Evolutionary conservation across 129 eudicot species (phyloP).

Genomic region (Mikania micrantha): DNA sequence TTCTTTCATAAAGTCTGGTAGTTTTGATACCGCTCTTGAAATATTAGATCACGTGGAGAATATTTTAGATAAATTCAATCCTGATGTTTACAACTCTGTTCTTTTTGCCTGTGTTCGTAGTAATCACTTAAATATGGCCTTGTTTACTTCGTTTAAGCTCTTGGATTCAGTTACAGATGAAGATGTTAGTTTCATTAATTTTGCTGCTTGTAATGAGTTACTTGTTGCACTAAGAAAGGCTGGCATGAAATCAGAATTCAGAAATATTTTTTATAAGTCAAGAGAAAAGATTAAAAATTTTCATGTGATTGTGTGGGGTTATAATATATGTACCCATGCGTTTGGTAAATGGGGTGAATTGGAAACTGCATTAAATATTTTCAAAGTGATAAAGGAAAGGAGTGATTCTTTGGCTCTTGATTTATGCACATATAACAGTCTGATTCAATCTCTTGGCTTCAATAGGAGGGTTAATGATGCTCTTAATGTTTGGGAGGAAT

Average conservation of each 20-base stretch:
- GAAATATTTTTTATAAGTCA: slow-evolving; percentile 39
- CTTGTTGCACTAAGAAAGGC: slow-evolving; percentile 62
- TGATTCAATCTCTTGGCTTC: slow-evolving; percentile 67
- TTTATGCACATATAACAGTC: slow-evolving; percentile 81
- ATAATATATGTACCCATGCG: slow-evolving; percentile 77
- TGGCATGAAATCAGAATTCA: slow-evolving; percentile 52
- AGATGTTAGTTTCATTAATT: slow-evolving; percentile 23
- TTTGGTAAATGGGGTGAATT: slow-evolving; percentile 92
- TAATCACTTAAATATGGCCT: slow-evolving; percentile 44
- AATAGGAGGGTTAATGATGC: slow-evolving; percentile 83
- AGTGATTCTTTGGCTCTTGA: slow-evolving; percentile 43
- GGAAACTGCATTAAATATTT: slow-evolving; percentile 51
- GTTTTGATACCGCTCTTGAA: slow-evolving; percentile 50
- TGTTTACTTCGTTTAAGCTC: slow-evolving; percentile 52
- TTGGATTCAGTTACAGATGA: slow-evolving; percentile 34
- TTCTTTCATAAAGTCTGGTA: slow-evolving; percentile 51
- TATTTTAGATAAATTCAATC: slow-evolving; percentile 27
- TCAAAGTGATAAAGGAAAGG: slow-evolving; percentile 78
- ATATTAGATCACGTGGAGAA: slow-evolving; percentile 51
- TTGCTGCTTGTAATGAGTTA: slow-evolving; percentile 68
- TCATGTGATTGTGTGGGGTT: slow-evolving; percentile 63
- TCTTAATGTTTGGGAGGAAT: slow-evolving; percentile 66
- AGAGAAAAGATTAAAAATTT: slow-evolving; percentile 37
- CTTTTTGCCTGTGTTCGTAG: slow-evolving; percentile 64
- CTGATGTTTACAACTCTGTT: slow-evolving; percentile 52